Base-by-base conservation (phyloP, 441 rosid genomes). In the Gossypium armourianum region DNA sequence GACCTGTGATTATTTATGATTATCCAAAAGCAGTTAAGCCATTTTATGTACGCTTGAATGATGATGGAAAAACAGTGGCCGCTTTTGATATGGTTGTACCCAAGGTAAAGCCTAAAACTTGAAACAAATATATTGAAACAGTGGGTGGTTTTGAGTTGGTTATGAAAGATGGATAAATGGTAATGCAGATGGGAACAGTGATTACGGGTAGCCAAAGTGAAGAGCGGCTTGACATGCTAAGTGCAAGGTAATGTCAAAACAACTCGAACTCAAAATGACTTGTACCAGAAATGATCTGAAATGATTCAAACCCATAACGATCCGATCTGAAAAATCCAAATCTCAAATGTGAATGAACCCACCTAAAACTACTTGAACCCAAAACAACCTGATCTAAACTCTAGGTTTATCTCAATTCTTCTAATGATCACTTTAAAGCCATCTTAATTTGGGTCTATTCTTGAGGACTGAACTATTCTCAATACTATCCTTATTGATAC, bases 21-120 rank as follows among this genome's bases (percentile, higher is more conserved):
- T 81, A 82, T 77, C 96, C 96, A 0, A 94, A 82, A 84, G 86
- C 79, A 10, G 61, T 71, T 2, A 85, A 87, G 78, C 93, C 93
- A n/a, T 91, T 91, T 75, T 82, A 87, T 68, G 81, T 69, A 3
- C 83, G 96, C 61, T 72, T 85, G 80, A 93, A 93, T 68, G 88
- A 81, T 58, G 98, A 91, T 68, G 87, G 83, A 56, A 73, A 76
- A 62, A 91, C 97, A 52, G 96, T 86, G 49, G 96, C 97, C 60
- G 88, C 98, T 71, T 93, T 91, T 73, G 97, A 93, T 55, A 62
- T 93, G 83, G 85, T 90, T 49, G 74, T 90, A 10, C 97, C 97
- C 24, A 83, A 80, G 93, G 98, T 91, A 75, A 40, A 71, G 73
- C 62, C 61, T 23, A 28, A 58, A 49, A 20, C 29, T 58, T 47